These are phyloP conservation scores for Chlorella ohadii DNA, from an alignment of 139 green algal species.

Conservation along the genomic window DNA sequence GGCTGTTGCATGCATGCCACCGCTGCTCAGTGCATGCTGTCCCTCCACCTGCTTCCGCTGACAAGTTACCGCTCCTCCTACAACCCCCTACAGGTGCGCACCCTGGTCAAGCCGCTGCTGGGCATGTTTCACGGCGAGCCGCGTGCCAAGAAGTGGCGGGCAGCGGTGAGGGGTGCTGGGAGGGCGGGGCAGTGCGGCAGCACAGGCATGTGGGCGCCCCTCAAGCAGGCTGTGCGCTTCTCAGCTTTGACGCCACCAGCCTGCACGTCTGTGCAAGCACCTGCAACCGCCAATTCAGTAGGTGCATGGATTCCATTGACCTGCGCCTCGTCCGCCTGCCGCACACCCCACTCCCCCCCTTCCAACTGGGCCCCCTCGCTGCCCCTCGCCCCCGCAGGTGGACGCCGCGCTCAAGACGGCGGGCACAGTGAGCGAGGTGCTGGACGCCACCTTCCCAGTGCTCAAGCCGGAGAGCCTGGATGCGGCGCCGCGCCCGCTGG, in stretches of 20 bases:
- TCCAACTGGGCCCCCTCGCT: no score
- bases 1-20: no score
- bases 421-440: constrained; percentile 23
- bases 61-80: no score
- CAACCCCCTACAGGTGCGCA: constrained; percentile 74
- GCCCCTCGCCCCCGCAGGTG: constrained; percentile 7
- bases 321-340: no score
- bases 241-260: no score
- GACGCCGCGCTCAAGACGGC: constrained; percentile 37
- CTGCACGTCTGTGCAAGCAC: no score
- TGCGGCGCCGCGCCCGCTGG: constrained; percentile 41
- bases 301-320: neutral
- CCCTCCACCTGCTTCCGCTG: no score
- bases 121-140: constrained; percentile 84
- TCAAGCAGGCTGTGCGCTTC: no score
- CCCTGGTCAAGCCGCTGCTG: constrained; percentile 82
- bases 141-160: constrained; percentile 63
- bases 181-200: neutral
- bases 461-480: constrained; percentile 64
- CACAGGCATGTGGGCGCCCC: no score
- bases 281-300: no score
- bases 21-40: no score
- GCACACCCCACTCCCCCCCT: neutral
- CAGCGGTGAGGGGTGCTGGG: constrained; percentile 10
- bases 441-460: constrained; percentile 51